Evolutionary conservation across 2,329 filamentous ascomycete genomes (phyloP).

Genomic region (Amauroascus verrucosus): DNA sequence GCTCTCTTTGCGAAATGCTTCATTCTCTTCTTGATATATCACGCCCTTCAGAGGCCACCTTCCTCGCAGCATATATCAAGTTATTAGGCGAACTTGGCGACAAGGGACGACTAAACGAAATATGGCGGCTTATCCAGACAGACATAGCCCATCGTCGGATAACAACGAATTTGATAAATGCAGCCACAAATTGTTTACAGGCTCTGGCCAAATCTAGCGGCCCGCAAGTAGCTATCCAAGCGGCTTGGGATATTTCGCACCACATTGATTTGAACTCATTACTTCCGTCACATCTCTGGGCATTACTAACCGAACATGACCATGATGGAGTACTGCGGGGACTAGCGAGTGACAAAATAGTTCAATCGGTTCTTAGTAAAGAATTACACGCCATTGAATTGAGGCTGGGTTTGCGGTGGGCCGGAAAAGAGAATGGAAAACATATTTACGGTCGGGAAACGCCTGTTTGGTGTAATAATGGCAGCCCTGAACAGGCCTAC

Average conservation of each 20-base stretch:
- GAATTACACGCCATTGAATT: constrained; percentile 24
- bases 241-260: constrained; percentile 21
- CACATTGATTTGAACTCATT: constrained; percentile 19
- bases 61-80: constrained; percentile 10
- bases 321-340: constrained; percentile 19
- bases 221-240: constrained; percentile 20
- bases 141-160: constrained; percentile 6
- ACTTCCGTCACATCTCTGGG: constrained; percentile 15
- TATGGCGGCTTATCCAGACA: constrained; percentile 21
- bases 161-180: constrained; percentile 9
- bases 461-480: constrained; percentile 10
- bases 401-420: constrained; percentile 26
- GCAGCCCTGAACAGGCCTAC: constrained; percentile 2
- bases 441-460: constrained; percentile 16
- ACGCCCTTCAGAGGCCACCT: not conserved
- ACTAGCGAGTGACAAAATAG: constrained; percentile 20
- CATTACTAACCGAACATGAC: constrained; percentile 15
- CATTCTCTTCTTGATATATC: constrained; percentile 9
- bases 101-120: constrained; percentile 15
- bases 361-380: constrained; percentile 20
- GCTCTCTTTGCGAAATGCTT: not conserved
- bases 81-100: constrained; percentile 20
- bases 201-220: constrained; percentile 21
- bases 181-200: constrained; percentile 22
- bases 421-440: constrained; percentile 11